Percentiles rank a stretch among this genome's conserved stretches.
These are phyloP conservation scores for Taiwanofungus camphoratus DNA, from an alignment of 1,284 basidiomycete genomes.

Conservation along the genomic window DNA sequence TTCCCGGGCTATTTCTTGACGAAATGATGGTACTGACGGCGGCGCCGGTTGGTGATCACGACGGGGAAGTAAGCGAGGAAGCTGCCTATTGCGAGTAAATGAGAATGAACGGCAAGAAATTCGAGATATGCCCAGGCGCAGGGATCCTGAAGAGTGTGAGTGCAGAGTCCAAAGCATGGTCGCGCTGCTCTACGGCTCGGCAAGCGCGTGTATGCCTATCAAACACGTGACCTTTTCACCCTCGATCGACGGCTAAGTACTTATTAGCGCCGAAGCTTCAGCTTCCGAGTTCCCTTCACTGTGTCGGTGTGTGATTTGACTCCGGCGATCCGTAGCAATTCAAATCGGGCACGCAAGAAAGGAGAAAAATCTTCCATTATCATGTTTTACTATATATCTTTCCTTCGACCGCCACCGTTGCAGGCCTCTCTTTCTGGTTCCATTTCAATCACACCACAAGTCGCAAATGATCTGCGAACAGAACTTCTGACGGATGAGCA, in stretches of 20 bases:
- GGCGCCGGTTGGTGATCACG: slow-evolving; percentile 4
- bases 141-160: slow-evolving; percentile 10
- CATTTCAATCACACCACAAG: slow-evolving; percentile 62
- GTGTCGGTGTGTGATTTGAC: no score
- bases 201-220: no score
- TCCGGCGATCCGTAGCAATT: no score
- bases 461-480: slow-evolving; percentile 79
- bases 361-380: no score
- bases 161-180: slow-evolving; percentile 24
- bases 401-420: slow-evolving; percentile 66
- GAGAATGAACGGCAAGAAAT: slow-evolving; percentile 16
- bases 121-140: slow-evolving; percentile 9
- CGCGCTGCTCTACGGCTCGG: no score
- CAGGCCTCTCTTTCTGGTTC: slow-evolving; percentile 34
- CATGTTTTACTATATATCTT: slow-evolving; percentile 78
- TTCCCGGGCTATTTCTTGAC: neutral
- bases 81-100: slow-evolving; percentile 14
- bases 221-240: no score
- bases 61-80: slow-evolving; percentile 12
- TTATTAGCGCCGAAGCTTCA: no score
- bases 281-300: no score
- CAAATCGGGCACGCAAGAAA: no score
- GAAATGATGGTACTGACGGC: slow-evolving; percentile 1
- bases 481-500: slow-evolving; percentile 43
- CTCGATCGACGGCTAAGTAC: no score